These are phyloP conservation scores for Artemisia tridentata DNA, from an alignment of 129 eudicot species.

Conservation along the genomic window DNA sequence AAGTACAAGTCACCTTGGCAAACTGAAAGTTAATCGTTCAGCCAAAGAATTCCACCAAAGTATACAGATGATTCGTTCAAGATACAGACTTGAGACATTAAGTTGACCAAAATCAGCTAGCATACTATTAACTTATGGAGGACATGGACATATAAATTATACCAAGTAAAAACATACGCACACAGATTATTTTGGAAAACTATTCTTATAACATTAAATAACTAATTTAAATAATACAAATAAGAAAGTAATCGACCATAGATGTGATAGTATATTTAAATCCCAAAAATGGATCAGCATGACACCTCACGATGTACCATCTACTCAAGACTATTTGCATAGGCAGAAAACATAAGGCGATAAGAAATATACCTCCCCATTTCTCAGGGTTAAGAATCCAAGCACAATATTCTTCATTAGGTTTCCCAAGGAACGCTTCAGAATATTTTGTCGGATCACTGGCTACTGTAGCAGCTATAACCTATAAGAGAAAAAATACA, in stretches of 20 bases:
- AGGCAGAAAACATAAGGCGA: not conserved
- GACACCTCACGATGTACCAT: not conserved
- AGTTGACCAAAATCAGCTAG: not conserved
- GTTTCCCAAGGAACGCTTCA: slow-evolving; percentile 88
- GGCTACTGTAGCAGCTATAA: slow-evolving; percentile 90
- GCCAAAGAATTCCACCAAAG: no score
- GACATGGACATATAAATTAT: not conserved
- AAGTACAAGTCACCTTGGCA: no score
- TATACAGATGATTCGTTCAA: not conserved
- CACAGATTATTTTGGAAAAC: not conserved
- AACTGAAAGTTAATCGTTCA: no score
- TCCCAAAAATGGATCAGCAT: not conserved
- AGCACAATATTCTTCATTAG: slow-evolving; percentile 77
- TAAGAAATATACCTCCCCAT: slow-evolving; percentile 82
- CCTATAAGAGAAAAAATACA: slow-evolving; percentile 37
- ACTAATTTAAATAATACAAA: not conserved
- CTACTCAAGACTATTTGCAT: not conserved
- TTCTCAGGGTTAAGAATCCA: slow-evolving; percentile 93
- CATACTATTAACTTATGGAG: not conserved
- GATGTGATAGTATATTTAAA: not conserved
- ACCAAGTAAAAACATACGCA: not conserved
- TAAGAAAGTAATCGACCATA: not conserved
- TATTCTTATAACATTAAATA: not conserved
- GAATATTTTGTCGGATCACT: slow-evolving; percentile 89
- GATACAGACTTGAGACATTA: not conserved